Conservation (phyloP, 2,329 filamentous ascomycete genomes). For the Cladobotryum mycophilum region DNA sequence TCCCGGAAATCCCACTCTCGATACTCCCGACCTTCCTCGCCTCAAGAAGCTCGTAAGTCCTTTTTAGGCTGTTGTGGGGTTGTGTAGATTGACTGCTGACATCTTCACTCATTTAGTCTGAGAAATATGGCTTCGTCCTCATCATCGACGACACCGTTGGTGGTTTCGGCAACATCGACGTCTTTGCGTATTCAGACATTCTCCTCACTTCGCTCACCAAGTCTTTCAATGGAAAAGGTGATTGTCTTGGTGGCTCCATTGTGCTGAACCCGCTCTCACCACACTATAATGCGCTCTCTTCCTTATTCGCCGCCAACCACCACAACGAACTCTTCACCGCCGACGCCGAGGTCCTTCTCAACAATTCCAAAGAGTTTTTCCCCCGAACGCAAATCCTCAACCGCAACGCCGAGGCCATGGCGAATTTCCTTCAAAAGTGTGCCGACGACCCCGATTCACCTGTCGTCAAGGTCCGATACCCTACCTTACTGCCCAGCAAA, state of each 20-base stretch:
- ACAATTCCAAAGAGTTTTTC: conserved; percentile 40
- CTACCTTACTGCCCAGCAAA: conserved; percentile 29
- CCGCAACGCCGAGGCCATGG: conserved; percentile 38
- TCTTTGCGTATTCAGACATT: conserved; percentile 43
- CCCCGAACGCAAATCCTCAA: conserved; percentile 33
- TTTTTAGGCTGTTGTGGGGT: too few species aligned
- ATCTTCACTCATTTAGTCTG: conserved; percentile 21
- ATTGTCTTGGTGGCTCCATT: conserved; percentile 48
- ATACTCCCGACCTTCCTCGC: conserved; percentile 27
- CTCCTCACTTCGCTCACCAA: conserved; percentile 51
- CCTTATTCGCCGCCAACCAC: conserved; percentile 22
- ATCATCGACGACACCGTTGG: conserved; percentile 44
- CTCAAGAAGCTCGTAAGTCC: conserved; percentile 33
- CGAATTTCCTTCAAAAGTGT: conserved; percentile 29
- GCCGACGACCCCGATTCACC: conserved; percentile 25
- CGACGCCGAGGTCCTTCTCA: conserved; percentile 41
- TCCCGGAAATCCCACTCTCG: conserved; percentile 31
- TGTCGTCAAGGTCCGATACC: conserved; percentile 39
- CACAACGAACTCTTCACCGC: conserved; percentile 41
- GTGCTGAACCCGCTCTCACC: conserved; percentile 42
- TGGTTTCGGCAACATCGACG: conserved; percentile 44
- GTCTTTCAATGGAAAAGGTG: conserved; percentile 49
- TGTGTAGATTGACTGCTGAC: background rate
- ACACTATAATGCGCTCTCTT: conserved; percentile 31
- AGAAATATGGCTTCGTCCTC: conserved; percentile 39